Percentiles rank a stretch among this genome's conserved stretches.
phyloP scores from a whole-genome alignment of 306 rosid genomes.

The Begonia fuchsioides region DNA sequence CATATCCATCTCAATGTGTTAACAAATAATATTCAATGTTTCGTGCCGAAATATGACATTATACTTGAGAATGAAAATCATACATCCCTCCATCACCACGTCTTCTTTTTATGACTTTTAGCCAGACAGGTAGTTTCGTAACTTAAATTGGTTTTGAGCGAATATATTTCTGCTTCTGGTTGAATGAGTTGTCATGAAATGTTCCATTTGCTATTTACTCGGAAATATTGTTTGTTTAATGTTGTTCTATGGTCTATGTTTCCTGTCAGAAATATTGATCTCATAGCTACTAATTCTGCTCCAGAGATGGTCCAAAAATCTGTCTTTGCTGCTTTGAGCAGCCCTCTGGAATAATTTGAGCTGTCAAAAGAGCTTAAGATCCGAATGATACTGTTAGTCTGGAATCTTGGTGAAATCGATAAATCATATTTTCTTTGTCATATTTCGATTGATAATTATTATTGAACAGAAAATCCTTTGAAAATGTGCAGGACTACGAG shows the following conservation, averaged over 20 bases:
- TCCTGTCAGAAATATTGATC: slow-evolving; percentile 59
- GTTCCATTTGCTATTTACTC: background rate
- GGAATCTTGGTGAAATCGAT: background rate
- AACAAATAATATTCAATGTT: background rate
- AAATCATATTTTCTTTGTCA: too few species aligned
- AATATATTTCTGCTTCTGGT: background rate
- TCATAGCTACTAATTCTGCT: slow-evolving; percentile 52
- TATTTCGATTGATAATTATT: too few species aligned
- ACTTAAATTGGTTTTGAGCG: background rate
- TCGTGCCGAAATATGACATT: slow-evolving; percentile 57
- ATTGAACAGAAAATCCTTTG: too few species aligned
- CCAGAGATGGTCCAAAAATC: slow-evolving; percentile 95
- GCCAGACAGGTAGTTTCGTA: slow-evolving; percentile 45
- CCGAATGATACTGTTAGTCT: background rate
- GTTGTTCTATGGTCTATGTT: slow-evolving; percentile 8
- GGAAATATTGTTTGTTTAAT: slow-evolving; percentile 7
- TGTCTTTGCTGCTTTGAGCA: slow-evolving; percentile 60
- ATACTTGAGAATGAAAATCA: slow-evolving; percentile 47
- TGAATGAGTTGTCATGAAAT: background rate
- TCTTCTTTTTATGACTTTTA: slow-evolving; percentile 72
- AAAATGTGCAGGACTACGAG: slow-evolving; percentile 49
- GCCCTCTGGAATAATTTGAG: slow-evolving; percentile 53
- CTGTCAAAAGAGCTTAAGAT: slow-evolving; percentile 40
- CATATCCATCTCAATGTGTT: background rate
- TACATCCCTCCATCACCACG: slow-evolving; percentile 61